phyloP scores from a whole-genome alignment of 345 rosid genomes.

The Chamaenerion angustifolium region DNA sequence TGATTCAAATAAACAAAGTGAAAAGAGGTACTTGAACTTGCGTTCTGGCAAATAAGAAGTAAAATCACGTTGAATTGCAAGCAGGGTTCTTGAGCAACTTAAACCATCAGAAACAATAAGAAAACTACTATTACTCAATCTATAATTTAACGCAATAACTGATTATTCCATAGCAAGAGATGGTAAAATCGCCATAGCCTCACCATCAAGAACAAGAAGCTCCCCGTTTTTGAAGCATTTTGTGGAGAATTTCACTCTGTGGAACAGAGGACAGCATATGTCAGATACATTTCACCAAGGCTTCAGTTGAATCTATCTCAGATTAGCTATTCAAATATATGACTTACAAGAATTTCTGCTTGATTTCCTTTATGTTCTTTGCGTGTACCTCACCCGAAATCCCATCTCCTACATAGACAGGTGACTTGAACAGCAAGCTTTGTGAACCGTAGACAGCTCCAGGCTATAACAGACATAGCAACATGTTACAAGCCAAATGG shows the following conservation, averaged over 20 bases:
- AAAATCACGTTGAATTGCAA: no score
- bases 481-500: no score
- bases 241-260: slow-evolving; percentile 62
- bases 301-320: no score
- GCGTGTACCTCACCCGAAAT: slow-evolving; percentile 45
- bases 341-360: slow-evolving; percentile 51
- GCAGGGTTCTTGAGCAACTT: no score
- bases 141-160: no score
- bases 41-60: no score
- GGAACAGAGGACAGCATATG: not conserved
- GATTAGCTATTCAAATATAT: not conserved
- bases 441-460: slow-evolving; percentile 82
- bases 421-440: slow-evolving; percentile 60
- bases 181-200: slow-evolving; percentile 53
- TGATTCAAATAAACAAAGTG: no score
- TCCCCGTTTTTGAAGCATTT: slow-evolving; percentile 57
- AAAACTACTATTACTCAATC: no score
- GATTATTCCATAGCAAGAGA: slow-evolving; percentile 20
- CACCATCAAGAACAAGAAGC: slow-evolving; percentile 54
- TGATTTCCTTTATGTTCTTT: slow-evolving; percentile 35
- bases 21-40: no score
- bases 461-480: slow-evolving; percentile 35
- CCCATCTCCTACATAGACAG: slow-evolving; percentile 62
- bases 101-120: no score
- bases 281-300: not conserved